A percentile compares a stretch with the other conserved stretches of the same genome.
phyloP scores from a whole-genome alignment of 441 rosid species.

The Croton setiger region DNA sequence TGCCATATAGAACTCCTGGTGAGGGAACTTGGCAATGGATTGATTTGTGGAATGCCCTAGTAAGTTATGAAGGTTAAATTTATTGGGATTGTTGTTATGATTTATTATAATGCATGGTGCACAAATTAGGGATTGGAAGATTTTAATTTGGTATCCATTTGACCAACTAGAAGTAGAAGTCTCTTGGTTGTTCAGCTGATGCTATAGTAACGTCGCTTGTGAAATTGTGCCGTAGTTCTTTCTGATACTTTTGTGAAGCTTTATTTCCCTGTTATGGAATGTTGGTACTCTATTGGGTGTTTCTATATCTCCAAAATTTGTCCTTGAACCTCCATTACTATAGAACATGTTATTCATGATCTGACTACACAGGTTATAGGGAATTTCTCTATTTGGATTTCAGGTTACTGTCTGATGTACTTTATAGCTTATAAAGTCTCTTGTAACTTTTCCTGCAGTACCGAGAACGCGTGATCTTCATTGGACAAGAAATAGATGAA shows the following conservation, averaged over 20 bases:
- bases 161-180: neutral
- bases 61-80: conserved; percentile 33
- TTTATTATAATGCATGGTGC: neutral
- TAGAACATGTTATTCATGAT: neutral
- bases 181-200: neutral
- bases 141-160: neutral
- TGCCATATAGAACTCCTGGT: conserved; percentile 66
- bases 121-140: neutral
- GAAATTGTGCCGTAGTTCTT: neutral
- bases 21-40: conserved; percentile 93
- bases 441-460: conserved; percentile 49
- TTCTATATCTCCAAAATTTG: neutral
- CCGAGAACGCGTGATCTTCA: conserved; percentile 78
- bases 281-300: neutral
- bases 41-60: conserved; percentile 87
- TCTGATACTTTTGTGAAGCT: neutral
- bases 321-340: neutral
- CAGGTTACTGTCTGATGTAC: neutral
- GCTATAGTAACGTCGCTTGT: neutral
- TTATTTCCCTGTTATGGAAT: neutral
- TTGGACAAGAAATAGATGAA: conserved; percentile 75
- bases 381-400: conserved; percentile 5
- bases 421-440: neutral
- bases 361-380: neutral
- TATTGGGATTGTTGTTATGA: neutral